Evolutionary conservation across 2,329 filamentous ascomycete genomes (phyloP).

Genomic region (Peltaster fructicola): DNA sequence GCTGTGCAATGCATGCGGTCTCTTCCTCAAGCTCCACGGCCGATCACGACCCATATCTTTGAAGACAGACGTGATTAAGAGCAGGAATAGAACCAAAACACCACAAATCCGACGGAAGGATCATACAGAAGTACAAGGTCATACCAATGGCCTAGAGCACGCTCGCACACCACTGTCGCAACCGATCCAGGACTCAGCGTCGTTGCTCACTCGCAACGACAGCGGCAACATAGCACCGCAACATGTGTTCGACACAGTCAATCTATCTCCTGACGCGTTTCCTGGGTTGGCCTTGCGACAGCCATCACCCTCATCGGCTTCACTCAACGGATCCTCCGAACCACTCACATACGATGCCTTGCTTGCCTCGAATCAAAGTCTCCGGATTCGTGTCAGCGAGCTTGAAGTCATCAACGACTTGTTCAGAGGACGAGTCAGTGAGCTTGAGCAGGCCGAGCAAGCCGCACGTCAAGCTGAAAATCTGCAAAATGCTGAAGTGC

Average conservation of each 20-base stretch:
- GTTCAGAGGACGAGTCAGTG: constrained; percentile 47
- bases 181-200: constrained; percentile 35
- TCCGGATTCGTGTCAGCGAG: constrained; percentile 93
- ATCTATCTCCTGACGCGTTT: constrained; percentile 50
- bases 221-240: constrained; percentile 59
- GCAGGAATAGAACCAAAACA: constrained; percentile 92
- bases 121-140: constrained; percentile 7
- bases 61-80: constrained; percentile 99
- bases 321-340: constrained; percentile 40
- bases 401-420: constrained; percentile 79
- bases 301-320: constrained; percentile 40
- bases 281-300: constrained; percentile 35
- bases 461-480: constrained; percentile 44
- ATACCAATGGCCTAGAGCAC: constrained; percentile 1
- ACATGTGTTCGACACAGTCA: constrained; percentile 58
- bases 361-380: constrained; percentile 58
- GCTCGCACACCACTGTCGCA: constrained; percentile 47
- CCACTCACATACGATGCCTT: constrained; percentile 68
- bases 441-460: constrained; percentile 61
- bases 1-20: constrained; percentile 93
- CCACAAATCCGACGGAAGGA: constrained; percentile 41
- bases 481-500: constrained; percentile 39
- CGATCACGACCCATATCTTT: constrained; percentile 84
- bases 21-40: constrained; percentile 93
- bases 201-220: too few species aligned